Base-by-base conservation (phyloP, 2,329 filamentous ascomycete species). In the Fusarium algeriense region DNA sequence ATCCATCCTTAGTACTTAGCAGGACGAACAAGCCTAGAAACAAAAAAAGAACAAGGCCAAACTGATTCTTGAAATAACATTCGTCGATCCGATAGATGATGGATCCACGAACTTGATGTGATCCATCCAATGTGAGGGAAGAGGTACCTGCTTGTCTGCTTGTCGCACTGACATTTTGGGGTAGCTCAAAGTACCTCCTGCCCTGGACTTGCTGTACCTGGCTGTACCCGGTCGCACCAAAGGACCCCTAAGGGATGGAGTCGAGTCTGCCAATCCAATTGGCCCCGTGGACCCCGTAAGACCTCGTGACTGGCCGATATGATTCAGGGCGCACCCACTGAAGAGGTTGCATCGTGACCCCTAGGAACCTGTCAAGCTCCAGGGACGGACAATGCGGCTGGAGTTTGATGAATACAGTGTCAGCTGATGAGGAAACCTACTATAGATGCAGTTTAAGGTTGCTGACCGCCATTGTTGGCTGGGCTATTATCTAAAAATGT, bases 231-330 rank as follows among this genome's bases (percentile, higher is more conserved):
- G 28, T 35, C 23, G 37, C 28, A 63, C 35, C 20, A 52, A 23
- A 66, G 52, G 45, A 69, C 54, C 61, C 66, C 64, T 69, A 65
- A 58, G 43, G 45, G 57, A 65, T 58, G 44, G 50, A 63, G 46
- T 46, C 69, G n/a, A 60, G 60, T 60, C 65, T 38, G 66, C 65
- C 72, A 69, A 73, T 77, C 60, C 69, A 67, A 73, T 74, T 76
- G 67, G 66, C 62, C 74, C 69, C 77, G 77, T 79, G 77, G 73
- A 73, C 50, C 60, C 64, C 41, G 13, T 48, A 23, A 41, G 64
- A 64, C 67, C 69, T 55, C 74, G 67, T 78, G 76, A 79, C 69
- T 79, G 76, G 77, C 34, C 59, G 34, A 43, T 37, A 38, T 44
- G 70, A 67, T 55, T 65, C 70, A 73, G 30, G 46, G 41, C 50